These are phyloP conservation scores for Metschnikowia orientalis DNA, from an alignment of 805 yeast species.

Conservation along the genomic window DNA sequence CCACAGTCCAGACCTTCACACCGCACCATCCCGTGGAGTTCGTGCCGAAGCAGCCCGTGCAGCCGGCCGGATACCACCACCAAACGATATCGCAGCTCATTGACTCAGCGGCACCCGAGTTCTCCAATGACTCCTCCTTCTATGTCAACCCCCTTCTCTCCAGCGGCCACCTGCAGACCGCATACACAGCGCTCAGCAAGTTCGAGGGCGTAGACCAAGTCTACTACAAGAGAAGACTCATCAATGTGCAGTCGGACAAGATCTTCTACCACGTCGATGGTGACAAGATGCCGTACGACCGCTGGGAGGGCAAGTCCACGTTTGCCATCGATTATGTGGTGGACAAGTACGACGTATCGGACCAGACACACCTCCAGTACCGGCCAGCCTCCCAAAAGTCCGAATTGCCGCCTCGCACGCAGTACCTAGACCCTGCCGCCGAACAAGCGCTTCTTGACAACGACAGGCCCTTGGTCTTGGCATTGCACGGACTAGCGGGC, in stretches of 20 bases:
- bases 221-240: conserved; percentile 42
- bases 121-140: conserved; percentile 32
- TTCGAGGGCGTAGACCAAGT: conserved; percentile 40
- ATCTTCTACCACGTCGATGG: conserved; percentile 20
- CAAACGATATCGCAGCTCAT: conserved; percentile 27
- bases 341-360: conserved; percentile 13
- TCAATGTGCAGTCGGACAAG: conserved; percentile 26
- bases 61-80: neutral
- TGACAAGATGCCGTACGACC: conserved; percentile 33
- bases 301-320: conserved; percentile 42
- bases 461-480: conserved; percentile 54
- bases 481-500: conserved; percentile 72
- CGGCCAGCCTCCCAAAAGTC: conserved; percentile 46
- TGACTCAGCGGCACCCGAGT: conserved; percentile 36
- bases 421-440: conserved; percentile 50
- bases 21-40: conserved; percentile 12
- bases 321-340: conserved; percentile 49
- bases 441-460: conserved; percentile 28
- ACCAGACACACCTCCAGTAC: conserved; percentile 22
- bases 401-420: conserved; percentile 64
- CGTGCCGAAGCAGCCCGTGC: neutral
- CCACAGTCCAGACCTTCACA: conserved; percentile 8
- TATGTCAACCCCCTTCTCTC: conserved; percentile 44
- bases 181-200: conserved; percentile 44
- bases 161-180: conserved; percentile 48